Base-by-base conservation (phyloP, 2,329 filamentous ascomycete genomes). In the Metarhizium robertsii region DNA sequence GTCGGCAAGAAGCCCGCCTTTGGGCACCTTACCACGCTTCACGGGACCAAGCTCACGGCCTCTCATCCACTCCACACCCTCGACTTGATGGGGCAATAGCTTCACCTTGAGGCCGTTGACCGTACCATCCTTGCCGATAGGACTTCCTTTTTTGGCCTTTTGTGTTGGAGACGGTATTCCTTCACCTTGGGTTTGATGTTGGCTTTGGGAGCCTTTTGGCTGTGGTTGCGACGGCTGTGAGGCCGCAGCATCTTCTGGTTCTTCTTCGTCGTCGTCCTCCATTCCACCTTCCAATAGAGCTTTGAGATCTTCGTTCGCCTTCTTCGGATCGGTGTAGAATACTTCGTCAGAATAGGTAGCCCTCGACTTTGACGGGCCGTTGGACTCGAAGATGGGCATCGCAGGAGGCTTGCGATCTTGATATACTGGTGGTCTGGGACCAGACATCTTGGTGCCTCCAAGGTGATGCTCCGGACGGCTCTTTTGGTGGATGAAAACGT, bases 51-150 rank as follows among this genome's bases (percentile, higher is more conserved):
- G 85, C 72, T 99, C 94, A 64, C 95, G 90, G 57, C 92, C 88
- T 55, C 82, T 86, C 90, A 99, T 96, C 92, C 94, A 99, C 55
- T 86, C 83, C 1, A 97, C 87, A 63, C 94, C 94, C 55, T 96
- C 90, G 14, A 96, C 84, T 71, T 99, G 94, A 72, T 99, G 94
- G 4, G 92, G 92, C 0, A 99, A 79, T 2, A 99, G 79, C 65
- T 88, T 92, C 58, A 97, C 90, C 55, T 86, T 88, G 58, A 99
- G 79, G 1, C 92, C 94, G 54, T 91, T 86, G 0, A 96, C 58
- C 0, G 69, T 72, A 2, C 79, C 78, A 49, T 81, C 79, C 14
- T 79, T 75, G 53, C 53, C 69, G 61, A 57, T 67, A n/a, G 20
- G 50, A 16, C 50, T 53, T 13, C 45, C 29, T 16, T 38, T 59